Percentiles rank a stretch among this genome's conserved stretches.
Conservation (phyloP, 2,329 filamentous ascomycete species). For the Ceratocystis huliohia region DNA sequence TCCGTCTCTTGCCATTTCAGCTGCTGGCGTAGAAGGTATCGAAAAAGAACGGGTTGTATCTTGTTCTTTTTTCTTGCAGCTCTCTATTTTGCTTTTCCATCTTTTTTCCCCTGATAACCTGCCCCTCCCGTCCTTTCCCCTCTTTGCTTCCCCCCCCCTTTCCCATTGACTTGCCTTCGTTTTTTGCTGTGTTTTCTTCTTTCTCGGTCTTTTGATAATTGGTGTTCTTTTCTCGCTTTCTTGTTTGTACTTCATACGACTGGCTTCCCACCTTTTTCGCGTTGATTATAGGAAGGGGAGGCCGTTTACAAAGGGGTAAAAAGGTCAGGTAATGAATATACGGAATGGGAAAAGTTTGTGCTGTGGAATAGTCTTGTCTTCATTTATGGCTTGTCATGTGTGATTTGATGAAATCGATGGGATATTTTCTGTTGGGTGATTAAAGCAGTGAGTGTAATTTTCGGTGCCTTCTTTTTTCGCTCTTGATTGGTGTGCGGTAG, state of each 20-base stretch:
- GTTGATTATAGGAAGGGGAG: not conserved
- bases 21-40: not conserved
- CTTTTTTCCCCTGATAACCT: not conserved
- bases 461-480: no score
- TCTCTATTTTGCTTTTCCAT: not conserved
- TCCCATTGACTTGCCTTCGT: not conserved
- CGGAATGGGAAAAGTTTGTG: not conserved
- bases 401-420: not conserved
- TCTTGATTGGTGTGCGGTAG: no score
- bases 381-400: not conserved
- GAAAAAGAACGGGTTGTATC: not conserved
- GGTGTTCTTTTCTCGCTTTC: slow-evolving; percentile 4
- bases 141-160: not conserved
- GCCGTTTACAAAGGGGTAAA: not conserved
- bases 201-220: not conserved
- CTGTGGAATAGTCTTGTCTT: not conserved
- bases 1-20: not conserved
- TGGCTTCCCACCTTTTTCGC: not conserved
- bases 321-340: slow-evolving; percentile 7
- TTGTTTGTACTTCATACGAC: not conserved
- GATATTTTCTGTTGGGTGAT: no score
- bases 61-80: not conserved
- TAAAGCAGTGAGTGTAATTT: no score
- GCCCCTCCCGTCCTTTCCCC: not conserved
- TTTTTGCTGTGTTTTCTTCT: not conserved